Evolutionary conservation across 148 eudicot species (phyloP), one percentile per base, ranked within the genome.

Genomic region (Nepenthes gracilis): DNA sequence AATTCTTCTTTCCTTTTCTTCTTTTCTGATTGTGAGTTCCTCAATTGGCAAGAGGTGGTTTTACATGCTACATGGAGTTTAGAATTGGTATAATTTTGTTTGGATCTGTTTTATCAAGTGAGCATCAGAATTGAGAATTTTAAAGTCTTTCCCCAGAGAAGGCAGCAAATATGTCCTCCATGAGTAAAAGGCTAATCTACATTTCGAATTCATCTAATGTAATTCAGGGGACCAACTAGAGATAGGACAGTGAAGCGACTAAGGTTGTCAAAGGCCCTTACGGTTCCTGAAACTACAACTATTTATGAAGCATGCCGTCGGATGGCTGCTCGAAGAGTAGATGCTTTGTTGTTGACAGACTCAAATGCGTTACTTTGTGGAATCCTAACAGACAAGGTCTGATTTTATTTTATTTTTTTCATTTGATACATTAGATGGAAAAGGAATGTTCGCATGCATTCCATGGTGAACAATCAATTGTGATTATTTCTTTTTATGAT

Each of bases 351-450:
- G 69, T 72, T 93, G 71, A 93, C 99, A 2, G 99, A 93, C 76
- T 86, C 92, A 23, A 86, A 89, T 73, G 89, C 96, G 45, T 78
- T 93, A 72, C 87, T 93, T 58, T 88, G 96, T 75, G 98, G 98
- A 60, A 93, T 93, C 63, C 77, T 93, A 51, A 93, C 96, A 37
- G 99, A 93, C 71, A 93, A 89, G 96, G 99, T 93, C 59, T 65
- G 38, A 36, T 23, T 51, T 61, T 35, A 38, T 36, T 60, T 61
- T 35, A 38, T 36, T 60, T 47, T 47, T 54, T 23, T 32, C 60
- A 64, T 9, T 11, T 67, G 49, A n/a, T 4, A 15, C 33, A 66
- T 63, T 59, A 37, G 43, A n/a, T 37, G 14, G 54, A 36, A 48
- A 45, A 36, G 15, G 47, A n/a, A 35, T n/a, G 35, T 9, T 43